Conservation (phyloP, 139 green algal genomes). For the Closterium sp. region DNA sequence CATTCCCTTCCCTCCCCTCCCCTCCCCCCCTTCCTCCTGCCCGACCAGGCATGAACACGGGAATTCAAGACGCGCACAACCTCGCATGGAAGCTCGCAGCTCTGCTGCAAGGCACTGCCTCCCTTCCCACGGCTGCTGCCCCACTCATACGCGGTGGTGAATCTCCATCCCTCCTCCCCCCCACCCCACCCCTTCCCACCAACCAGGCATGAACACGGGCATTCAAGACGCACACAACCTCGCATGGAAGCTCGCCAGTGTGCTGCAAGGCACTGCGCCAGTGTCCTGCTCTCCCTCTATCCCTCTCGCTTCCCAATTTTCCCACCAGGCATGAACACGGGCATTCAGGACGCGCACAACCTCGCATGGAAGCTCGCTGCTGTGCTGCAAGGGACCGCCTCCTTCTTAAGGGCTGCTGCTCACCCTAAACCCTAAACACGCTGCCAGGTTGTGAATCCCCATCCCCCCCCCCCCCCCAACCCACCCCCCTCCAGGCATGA, state of each 20-base stretch:
- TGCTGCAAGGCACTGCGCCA: conserved; percentile 49
- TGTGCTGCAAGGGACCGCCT: conserved; percentile 55
- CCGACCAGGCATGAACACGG: conserved; percentile 82
- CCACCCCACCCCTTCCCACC: too few relatives aligned
- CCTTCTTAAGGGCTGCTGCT: too few relatives aligned
- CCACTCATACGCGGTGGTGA: too few relatives aligned
- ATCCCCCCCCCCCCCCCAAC: too few relatives aligned
- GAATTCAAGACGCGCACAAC: conserved; percentile 92
- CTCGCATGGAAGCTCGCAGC: conserved; percentile 92
- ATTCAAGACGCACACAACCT: too few relatives aligned
- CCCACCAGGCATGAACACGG: too few relatives aligned
- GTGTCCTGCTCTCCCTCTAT: too few relatives aligned
- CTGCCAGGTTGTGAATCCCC: too few relatives aligned
- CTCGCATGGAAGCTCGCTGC: conserved; percentile 91
- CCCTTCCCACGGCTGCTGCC: conserved; percentile 52
- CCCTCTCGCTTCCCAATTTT: too few relatives aligned
- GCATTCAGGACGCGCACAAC: conserved; percentile 90
- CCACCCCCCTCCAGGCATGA: conserved; percentile 73
- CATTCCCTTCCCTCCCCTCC: too few relatives aligned
- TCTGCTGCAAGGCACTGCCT: conserved; percentile 49
- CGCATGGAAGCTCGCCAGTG: conserved; percentile 88
- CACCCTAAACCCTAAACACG: too few relatives aligned
- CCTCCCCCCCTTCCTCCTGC: too few relatives aligned
- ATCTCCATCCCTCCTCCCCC: conserved; percentile 76
- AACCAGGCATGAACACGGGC: conserved; percentile 84